These are phyloP conservation scores for Leccinum rimulosum DNA, from an alignment of 768 basidiomycete genomes.

Conservation along the genomic window DNA sequence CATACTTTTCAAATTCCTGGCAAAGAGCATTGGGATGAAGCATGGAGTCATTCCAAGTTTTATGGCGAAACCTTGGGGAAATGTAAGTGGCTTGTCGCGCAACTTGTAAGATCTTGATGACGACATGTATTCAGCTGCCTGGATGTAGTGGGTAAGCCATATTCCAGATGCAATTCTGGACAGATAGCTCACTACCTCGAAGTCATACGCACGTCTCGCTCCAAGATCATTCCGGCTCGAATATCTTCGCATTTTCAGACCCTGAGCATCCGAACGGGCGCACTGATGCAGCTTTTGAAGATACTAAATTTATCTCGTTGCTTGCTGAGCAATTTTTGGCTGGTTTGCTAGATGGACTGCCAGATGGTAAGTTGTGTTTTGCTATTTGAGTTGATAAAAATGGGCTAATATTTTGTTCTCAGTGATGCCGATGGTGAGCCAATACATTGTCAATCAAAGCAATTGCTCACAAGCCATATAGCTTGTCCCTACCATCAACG, in stretches of 20 bases:
- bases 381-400: background rate
- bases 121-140: conserved; percentile 59
- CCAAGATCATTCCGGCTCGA: conserved; percentile 62
- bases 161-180: conserved; percentile 9
- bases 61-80: conserved; percentile 97
- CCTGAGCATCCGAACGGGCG: conserved; percentile 63
- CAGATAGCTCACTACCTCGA: conserved; percentile 3
- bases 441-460: background rate
- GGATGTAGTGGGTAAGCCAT: conserved; percentile 84
- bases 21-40: conserved; percentile 90
- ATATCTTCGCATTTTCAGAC: conserved; percentile 74
- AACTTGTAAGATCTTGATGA: conserved; percentile 2
- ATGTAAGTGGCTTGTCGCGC: conserved; percentile 48
- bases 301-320: conserved; percentile 81
- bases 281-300: conserved; percentile 67
- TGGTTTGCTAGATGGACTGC: conserved; percentile 83
- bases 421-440: conserved; percentile 81
- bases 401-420: conserved; percentile 1
- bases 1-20: conserved; percentile 85
- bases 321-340: conserved; percentile 93
- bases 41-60: conserved; percentile 90
- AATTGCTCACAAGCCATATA: conserved; percentile 25
- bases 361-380: conserved; percentile 61
- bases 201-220: conserved; percentile 94
- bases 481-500: conserved; percentile 90